Evolutionary conservation across 2,329 filamentous ascomycete genomes (phyloP), one percentile per base, ranked within the genome.

Genomic region (Cercospora zeae-maydis): DNA sequence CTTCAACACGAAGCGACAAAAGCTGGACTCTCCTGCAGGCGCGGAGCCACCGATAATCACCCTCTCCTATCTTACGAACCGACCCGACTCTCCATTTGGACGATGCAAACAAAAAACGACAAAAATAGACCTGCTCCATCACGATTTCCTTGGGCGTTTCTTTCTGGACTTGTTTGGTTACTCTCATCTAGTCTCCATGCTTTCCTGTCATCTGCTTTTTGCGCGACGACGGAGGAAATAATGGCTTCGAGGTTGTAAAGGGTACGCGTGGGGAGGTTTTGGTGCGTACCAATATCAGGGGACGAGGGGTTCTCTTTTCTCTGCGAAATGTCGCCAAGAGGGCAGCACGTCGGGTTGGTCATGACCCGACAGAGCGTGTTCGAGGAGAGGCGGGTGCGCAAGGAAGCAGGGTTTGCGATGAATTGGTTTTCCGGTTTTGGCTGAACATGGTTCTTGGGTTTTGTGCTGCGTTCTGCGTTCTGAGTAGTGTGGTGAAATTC

Each of bases 1-100:
- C 70, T 71, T 60, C 56, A 24, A 54, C 62, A 61, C 16, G 57
- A 62, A 51, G 55, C 37, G 45, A 54, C 42, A 27, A 63, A n/a
- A 56, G 56, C 66, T 61, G 67, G 66, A 66, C 52, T 64, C 63
- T 65, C 57, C 67, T 69, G 67, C 67, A 69, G 67, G 67, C 63
- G 54, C 51, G 37, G 53, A 59, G 54, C 65, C 65, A 60, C 59
- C 61, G 60, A 64, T 61, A 45, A 52, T 59, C 61, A 57, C 51
- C 58, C 45, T 61, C 65, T 47, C 54, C 52, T 54, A 61, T 42
- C 24, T 16, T 30, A 24, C 27, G 37, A 42, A 58, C 34, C 49
- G 34, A 60, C 27, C 16, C 31, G 34, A 42, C 30, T 58, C 24
- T 14, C 36, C 42, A 27, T 30, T 24, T 27, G 42, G 45, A 61